Conservation (phyloP, 176 grass and related monocot species). For the Carex kokanica region DNA sequence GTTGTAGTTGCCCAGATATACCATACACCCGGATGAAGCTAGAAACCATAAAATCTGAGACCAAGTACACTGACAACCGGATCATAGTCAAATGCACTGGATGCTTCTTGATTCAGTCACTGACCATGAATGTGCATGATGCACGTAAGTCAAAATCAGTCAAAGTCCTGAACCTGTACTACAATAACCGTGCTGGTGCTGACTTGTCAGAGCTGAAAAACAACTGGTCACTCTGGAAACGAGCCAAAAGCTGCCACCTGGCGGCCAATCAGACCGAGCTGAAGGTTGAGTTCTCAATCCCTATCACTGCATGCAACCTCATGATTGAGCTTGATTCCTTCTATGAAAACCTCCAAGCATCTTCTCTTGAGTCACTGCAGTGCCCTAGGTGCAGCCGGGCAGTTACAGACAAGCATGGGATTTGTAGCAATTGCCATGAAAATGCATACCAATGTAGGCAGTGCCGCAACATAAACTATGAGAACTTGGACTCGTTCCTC, state of each 20-base stretch:
- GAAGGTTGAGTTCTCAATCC: conserved; percentile 94
- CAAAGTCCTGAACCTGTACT: conserved; percentile 93
- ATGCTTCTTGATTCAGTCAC: conserved; percentile 91
- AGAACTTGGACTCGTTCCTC: conserved; percentile 97
- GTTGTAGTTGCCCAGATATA: conserved; percentile 95
- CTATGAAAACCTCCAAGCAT: conserved; percentile 98
- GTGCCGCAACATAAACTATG: conserved; percentile 96
- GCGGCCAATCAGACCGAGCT: conserved; percentile 83
- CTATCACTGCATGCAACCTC: conserved; percentile 95
- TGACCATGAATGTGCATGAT: conserved; percentile 98
- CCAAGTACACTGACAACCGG: conserved; percentile 95
- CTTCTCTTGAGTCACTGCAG: conserved; percentile 95
- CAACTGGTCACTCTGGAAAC: conserved; percentile 98
- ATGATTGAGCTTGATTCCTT: conserved; percentile 99
- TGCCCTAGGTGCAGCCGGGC: conserved; percentile 93
- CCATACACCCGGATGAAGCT: conserved; percentile 90
- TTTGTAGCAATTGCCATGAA: conserved; percentile 97
- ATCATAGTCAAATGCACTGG: conserved; percentile 98
- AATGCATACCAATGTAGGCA: conserved; percentile 98
- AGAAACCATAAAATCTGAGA: conserved; percentile 94
- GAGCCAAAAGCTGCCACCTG: conserved; percentile 95
- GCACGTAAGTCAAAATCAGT: conserved; percentile 94
- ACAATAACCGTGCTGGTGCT: conserved; percentile 77
- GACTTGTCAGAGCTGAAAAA: conserved; percentile 96
- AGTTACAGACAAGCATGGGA: conserved; percentile 96